These are phyloP conservation scores for Penicillium egyptiacum DNA, from an alignment of 495 filamentous ascomycete genomes.

Conservation along the genomic window DNA sequence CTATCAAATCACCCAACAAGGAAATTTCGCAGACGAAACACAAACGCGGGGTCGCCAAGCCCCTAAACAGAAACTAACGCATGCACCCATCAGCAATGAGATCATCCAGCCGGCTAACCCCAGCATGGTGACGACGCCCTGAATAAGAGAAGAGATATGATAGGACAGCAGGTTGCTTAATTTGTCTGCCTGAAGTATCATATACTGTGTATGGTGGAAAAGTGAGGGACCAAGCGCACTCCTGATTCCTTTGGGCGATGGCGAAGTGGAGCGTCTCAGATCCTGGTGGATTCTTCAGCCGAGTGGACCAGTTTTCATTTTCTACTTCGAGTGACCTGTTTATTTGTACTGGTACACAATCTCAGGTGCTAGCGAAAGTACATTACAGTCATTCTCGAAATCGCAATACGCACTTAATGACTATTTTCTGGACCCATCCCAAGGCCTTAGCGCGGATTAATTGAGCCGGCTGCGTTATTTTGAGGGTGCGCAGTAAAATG, in stretches of 20 bases:
- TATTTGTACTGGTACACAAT: slow-evolving; percentile 5
- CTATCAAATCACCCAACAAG: not conserved
- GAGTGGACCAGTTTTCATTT: slow-evolving; percentile 6
- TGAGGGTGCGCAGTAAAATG: no score
- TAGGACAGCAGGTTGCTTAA: slow-evolving; percentile 15
- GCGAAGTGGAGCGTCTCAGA: slow-evolving; percentile 8
- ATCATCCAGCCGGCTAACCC: slow-evolving; percentile 13
- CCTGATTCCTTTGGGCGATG: slow-evolving; percentile 8
- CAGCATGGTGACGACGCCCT: slow-evolving; percentile 19
- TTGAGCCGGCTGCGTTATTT: no score
- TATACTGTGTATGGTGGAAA: slow-evolving; percentile 7
- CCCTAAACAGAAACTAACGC: slow-evolving; percentile 9
- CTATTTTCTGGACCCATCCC: no score
- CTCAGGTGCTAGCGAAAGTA: not conserved
- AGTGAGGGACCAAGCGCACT: slow-evolving; percentile 5
- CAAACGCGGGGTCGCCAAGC: slow-evolving; percentile 26
- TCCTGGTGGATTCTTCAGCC: slow-evolving; percentile 14
- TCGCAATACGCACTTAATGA: no score
- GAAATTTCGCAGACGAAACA: not conserved
- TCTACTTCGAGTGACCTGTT: not conserved
- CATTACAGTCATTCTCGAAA: no score
- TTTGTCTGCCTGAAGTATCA: not conserved
- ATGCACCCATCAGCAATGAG: slow-evolving; percentile 16
- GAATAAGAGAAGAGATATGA: slow-evolving; percentile 17
- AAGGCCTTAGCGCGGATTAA: no score